A percentile compares a stretch with the other conserved stretches of the same genome.
phyloP scores from a whole-genome alignment of 1,284 basidiomycete genomes.

The Earliella scabrosa region DNA sequence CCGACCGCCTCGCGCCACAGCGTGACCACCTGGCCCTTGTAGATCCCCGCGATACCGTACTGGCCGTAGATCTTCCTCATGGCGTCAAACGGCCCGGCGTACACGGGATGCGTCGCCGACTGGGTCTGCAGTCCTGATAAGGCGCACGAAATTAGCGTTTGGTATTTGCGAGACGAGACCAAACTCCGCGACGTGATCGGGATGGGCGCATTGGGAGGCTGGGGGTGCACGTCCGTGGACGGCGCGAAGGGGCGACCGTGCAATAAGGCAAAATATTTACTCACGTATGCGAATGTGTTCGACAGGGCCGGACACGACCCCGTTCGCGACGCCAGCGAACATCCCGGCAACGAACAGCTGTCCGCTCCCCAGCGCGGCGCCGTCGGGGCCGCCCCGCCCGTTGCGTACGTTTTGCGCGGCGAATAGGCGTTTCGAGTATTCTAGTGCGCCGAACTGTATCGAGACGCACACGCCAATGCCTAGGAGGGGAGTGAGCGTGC shows the following conservation, averaged over 20 bases:
- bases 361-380: constrained; percentile 55
- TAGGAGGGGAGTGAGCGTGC: constrained; percentile 90
- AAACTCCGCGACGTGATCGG: not conserved
- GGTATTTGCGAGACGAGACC: not conserved
- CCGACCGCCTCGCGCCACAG: constrained; percentile 86
- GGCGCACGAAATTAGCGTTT: constrained; percentile 1
- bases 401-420: constrained; percentile 56
- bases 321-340: constrained; percentile 88
- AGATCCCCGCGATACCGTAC: constrained; percentile 85
- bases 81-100: constrained; percentile 87
- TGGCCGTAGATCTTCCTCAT: constrained; percentile 78
- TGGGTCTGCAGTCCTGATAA: constrained; percentile 85
- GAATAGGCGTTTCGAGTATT: constrained; percentile 89
- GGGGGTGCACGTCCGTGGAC: too few species aligned
- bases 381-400: constrained; percentile 63
- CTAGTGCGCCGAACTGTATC: constrained; percentile 95
- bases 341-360: constrained; percentile 86
- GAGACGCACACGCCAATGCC: constrained; percentile 96
- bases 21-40: constrained; percentile 93
- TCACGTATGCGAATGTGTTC: constrained; percentile 96
- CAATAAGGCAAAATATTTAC: not conserved
- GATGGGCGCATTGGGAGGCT: not conserved
- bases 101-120: constrained; percentile 71
- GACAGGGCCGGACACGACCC: constrained; percentile 92
- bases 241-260: not conserved